phyloP scores from a whole-genome alignment of 1,139 yeast genomes.

The Dujonia santamariae region DNA sequence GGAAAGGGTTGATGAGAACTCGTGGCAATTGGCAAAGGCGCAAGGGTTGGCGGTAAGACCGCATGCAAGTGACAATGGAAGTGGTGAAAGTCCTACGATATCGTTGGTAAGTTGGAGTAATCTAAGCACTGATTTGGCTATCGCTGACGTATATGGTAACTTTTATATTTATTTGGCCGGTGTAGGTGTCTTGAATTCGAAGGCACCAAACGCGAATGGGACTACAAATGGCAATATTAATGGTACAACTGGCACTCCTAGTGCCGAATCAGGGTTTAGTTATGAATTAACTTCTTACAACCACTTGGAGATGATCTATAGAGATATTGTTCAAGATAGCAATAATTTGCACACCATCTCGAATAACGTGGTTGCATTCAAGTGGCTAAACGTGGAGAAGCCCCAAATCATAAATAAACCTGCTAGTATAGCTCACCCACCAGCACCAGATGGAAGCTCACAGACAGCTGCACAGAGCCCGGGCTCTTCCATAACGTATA shows the following conservation, averaged over 20 bases:
- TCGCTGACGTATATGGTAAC: constrained; percentile 48
- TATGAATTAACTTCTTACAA: constrained; percentile 47
- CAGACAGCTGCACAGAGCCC: constrained; percentile 1
- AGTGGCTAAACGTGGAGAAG: constrained; percentile 71
- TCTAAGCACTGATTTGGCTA: constrained; percentile 52
- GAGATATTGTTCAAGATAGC: constrained; percentile 25
- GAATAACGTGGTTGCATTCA: constrained; percentile 40
- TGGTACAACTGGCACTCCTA: neutral
- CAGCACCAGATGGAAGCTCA: constrained; percentile 7
- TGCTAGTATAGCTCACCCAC: constrained; percentile 26
- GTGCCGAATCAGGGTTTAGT: constrained; percentile 14
- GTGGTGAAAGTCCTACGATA: constrained; percentile 11
- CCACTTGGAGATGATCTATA: constrained; percentile 44
- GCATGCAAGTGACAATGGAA: constrained; percentile 35
- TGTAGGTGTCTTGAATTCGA: constrained; percentile 26
- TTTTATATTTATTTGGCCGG: constrained; percentile 48
- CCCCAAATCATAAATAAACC: constrained; percentile 55
- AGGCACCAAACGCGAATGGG: neutral
- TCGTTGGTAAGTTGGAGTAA: constrained; percentile 47
- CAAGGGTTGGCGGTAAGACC: constrained; percentile 38
- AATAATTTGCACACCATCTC: neutral
- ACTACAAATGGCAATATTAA: constrained; percentile 3
- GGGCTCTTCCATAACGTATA: constrained; percentile 32
- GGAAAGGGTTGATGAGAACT: constrained; percentile 59
- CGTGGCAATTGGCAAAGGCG: constrained; percentile 64